Percentiles rank a stretch among this genome's conserved stretches.
Conservation (phyloP, 2,329 filamentous ascomycete genomes). For the Calonectria henricotiae region DNA sequence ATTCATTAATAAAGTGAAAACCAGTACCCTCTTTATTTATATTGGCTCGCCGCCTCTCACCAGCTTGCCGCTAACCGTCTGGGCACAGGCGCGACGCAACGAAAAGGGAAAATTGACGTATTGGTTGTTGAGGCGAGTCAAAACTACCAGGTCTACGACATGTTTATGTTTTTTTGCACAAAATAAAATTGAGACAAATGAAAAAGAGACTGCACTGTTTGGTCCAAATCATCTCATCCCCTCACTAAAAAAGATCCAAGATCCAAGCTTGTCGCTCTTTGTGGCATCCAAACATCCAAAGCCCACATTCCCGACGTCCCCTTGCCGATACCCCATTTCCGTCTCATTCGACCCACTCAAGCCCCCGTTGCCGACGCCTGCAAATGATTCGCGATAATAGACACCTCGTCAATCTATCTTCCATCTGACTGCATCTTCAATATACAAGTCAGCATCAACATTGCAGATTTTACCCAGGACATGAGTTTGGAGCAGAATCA, state of each 20-base stretch:
- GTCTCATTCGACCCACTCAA: conserved; percentile 3
- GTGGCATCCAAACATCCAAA: too few relatives aligned
- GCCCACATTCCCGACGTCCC: conserved; percentile 3
- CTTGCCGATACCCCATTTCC: conserved; percentile 13
- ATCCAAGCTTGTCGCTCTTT: too few relatives aligned
- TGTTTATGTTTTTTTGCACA: too few relatives aligned
- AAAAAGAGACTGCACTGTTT: too few relatives aligned
- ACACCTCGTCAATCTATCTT: background rate
- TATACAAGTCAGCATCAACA: background rate
- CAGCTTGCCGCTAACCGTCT: background rate
- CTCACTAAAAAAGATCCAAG: too few relatives aligned
- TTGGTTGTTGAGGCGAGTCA: background rate
- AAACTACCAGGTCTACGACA: too few relatives aligned
- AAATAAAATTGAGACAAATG: too few relatives aligned
- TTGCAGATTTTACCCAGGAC: background rate
- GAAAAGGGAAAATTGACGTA: background rate
- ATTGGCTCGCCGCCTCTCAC: background rate
- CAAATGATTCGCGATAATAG: background rate
- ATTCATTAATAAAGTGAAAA: too few relatives aligned
- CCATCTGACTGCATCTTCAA: background rate
- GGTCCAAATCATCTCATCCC: too few relatives aligned
- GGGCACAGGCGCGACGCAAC: background rate
- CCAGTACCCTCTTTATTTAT: background rate
- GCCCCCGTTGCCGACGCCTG: conserved; percentile 7
- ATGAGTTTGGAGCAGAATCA: background rate